Evolutionary conservation across 2,329 filamentous ascomycete species (phyloP), one percentile per base, ranked within the genome.

Genomic region (Ophioceras dolichostomum): DNA sequence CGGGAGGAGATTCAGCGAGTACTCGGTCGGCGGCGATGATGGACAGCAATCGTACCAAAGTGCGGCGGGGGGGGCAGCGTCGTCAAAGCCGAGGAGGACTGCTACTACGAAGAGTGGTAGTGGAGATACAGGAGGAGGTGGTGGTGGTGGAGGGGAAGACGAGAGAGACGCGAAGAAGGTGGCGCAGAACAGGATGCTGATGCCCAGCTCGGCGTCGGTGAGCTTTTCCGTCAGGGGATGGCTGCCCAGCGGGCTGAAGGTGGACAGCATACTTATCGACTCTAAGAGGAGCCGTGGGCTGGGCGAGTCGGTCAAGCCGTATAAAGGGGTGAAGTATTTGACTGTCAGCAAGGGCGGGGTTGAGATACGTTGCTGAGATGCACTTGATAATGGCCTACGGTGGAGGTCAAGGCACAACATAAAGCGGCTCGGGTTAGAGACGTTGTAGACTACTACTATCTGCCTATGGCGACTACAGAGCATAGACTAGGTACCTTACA

Each of bases 301-400:
- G 32, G 86, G 86, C 0, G 86, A 94, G 46, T 77, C 83, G 3
- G 77, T 96, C 28, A 93, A 87, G 60, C 91, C 91, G 18, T 96
- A 94, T 60, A 98, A 96, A 62, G 91, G 91, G 2, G 91, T 98
- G 46, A 98, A 98, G 61, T 98, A 98, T 59, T 57, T 98, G 49
- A 95, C 88, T 13, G 65, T 80, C 34, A 80, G 76, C 50, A 75
- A 74, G 44, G 69, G 70, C 12, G 76, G 76, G 17, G 64, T 80
- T 30, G 76, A 81, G 56, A 67, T 77, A 47, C 62, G 76, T 48
- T 79, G 76, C 52, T 76, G 43, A 50, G 16, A 7, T 17, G n/a
- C n/a, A n/a, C n/a, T n/a, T n/a, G n/a, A n/a, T n/a, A n/a, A n/a
- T n/a, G n/a, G n/a, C n/a, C n/a, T n/a, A n/a, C n/a, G n/a, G n/a